Percentiles rank a stretch among this genome's conserved stretches.
Evolutionary conservation across 371 early-diverging fungal genomes (phyloP).

Genomic region (Mucor velutinosus): DNA sequence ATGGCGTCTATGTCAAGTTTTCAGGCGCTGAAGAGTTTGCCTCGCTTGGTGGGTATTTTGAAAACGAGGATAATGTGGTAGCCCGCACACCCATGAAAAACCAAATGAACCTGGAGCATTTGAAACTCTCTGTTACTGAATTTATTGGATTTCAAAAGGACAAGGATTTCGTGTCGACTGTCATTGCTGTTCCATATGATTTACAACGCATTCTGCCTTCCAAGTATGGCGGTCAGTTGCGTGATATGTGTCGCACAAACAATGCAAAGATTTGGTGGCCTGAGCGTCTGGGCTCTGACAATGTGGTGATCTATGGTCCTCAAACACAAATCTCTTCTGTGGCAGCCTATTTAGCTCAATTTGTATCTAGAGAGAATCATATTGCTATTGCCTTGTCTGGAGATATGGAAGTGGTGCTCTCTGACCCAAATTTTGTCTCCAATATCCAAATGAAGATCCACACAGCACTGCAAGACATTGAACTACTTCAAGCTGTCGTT

Average conservation of each 20-base stretch:
- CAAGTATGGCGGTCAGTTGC: conserved; percentile 23
- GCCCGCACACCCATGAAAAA: conserved; percentile 88
- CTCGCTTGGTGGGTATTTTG: conserved; percentile 76
- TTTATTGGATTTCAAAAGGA: conserved; percentile 52
- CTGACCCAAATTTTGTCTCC: not conserved
- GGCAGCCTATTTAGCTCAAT: not conserved
- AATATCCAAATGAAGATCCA: not conserved
- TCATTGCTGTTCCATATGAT: conserved; percentile 34
- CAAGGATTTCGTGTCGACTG: conserved; percentile 33
- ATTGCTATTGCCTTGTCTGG: not conserved
- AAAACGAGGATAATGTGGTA: conserved; percentile 83
- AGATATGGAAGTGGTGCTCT: not conserved
- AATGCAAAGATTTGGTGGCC: conserved; percentile 44
- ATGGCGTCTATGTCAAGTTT: conserved; percentile 94
- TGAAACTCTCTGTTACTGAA: conserved; percentile 79
- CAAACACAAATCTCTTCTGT: conserved; percentile 13
- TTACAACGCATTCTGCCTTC: conserved; percentile 34
- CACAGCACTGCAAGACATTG: not conserved
- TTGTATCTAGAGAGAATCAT: not conserved
- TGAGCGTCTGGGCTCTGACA: conserved; percentile 22
- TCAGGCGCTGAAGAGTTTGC: conserved; percentile 80
- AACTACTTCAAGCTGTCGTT: not conserved
- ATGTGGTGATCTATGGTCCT: conserved; percentile 15
- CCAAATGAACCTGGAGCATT: conserved; percentile 62
- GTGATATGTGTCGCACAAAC: conserved; percentile 37